These are phyloP conservation scores for Ceratobasidium theobromae DNA, from an alignment of 1,284 basidiomycete species.

Conservation along the genomic window DNA sequence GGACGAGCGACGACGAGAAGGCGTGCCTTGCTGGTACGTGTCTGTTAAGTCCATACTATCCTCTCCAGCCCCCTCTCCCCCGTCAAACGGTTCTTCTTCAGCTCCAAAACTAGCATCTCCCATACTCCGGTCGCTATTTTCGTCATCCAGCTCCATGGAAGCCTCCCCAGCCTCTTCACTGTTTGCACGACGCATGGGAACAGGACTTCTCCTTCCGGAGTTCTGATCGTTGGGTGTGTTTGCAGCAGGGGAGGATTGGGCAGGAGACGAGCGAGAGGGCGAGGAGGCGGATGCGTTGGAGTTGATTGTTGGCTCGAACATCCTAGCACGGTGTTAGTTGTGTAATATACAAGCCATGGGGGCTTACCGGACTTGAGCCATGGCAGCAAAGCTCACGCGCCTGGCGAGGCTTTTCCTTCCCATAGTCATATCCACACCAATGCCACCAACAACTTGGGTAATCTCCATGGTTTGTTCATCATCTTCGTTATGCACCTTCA, in stretches of 20 bases:
- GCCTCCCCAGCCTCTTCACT: constrained; percentile 32
- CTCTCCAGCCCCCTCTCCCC: constrained; percentile 12
- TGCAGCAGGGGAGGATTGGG: constrained; percentile 4
- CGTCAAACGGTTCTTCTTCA: constrained; percentile 11
- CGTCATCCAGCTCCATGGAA: constrained; percentile 30
- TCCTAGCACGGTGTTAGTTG: neutral
- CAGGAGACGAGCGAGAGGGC: constrained; percentile 14
- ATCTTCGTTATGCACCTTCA: constrained; percentile 35
- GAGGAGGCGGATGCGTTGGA: constrained; percentile 25
- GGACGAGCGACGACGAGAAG: constrained; percentile 24
- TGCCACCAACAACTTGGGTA: constrained; percentile 22
- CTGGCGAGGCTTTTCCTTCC: constrained; percentile 35
- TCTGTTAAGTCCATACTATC: constrained; percentile 35
- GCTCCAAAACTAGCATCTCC: constrained; percentile 13
- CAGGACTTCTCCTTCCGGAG: constrained; percentile 5
- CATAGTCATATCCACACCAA: constrained; percentile 14
- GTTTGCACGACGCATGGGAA: constrained; percentile 29
- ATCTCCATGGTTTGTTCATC: constrained; percentile 30
- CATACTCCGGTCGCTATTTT: constrained; percentile 28
- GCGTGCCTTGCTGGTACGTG: constrained; percentile 21
- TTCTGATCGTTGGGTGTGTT: constrained; percentile 1
- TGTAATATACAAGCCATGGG: neutral
- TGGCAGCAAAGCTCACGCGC: constrained; percentile 38
- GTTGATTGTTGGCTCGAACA: constrained; percentile 23
- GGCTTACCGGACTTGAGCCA: constrained; percentile 39